Evolutionary conservation across 1,284 basidiomycete genomes (phyloP).

Genomic region (Irpex sp.): DNA sequence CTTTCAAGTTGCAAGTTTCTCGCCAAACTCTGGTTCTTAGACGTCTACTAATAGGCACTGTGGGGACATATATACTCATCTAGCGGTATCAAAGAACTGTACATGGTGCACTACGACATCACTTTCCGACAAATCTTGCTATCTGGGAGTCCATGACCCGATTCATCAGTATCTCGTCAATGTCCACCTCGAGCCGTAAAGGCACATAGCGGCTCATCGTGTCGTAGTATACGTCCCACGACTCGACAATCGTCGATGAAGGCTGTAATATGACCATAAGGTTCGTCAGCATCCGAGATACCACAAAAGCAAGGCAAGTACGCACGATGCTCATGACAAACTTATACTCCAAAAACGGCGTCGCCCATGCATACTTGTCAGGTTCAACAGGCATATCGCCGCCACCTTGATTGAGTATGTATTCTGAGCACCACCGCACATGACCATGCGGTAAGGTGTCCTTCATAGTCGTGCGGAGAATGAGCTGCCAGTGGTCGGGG

Average conservation of each 20-base stretch:
- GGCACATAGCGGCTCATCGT: background rate
- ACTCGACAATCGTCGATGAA: too few relatives aligned
- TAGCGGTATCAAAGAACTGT: too few relatives aligned
- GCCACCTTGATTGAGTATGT: background rate
- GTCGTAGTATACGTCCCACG: background rate
- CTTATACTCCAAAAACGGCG: background rate
- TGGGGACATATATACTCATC: too few relatives aligned
- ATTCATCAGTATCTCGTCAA: background rate
- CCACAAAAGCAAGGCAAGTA: background rate
- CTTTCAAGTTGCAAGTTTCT: too few relatives aligned
- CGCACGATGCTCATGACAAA: background rate
- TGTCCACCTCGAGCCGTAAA: background rate
- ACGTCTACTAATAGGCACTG: too few relatives aligned
- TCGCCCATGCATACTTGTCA: background rate
- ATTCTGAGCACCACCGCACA: background rate
- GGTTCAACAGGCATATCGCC: background rate
- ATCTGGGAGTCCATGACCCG: background rate
- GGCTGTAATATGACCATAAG: too few relatives aligned
- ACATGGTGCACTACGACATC: too few relatives aligned
- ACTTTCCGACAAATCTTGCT: background rate
- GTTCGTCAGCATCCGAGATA: too few relatives aligned
- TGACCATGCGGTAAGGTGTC: background rate
- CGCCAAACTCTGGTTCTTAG: too few relatives aligned
- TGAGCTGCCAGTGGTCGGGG: background rate
- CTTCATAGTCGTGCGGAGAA: background rate